Evolutionary conservation across 2,329 filamentous ascomycete genomes (phyloP).

Genomic region (Talaromyces sp.): DNA sequence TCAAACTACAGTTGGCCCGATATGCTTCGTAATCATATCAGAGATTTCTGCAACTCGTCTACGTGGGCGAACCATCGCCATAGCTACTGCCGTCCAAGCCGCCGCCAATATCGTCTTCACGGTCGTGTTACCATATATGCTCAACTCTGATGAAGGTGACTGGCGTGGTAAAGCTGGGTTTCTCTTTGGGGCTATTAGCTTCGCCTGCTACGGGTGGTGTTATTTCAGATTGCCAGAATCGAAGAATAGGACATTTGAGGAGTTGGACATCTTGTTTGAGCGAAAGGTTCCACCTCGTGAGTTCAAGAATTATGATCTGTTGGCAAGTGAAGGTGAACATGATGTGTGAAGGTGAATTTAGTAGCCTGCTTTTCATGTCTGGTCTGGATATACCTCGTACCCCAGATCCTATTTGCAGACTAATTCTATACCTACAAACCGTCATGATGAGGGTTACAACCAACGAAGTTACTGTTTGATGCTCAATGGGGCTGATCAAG

Average conservation of each 20-base stretch:
- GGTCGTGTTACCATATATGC: slow-evolving; percentile 17
- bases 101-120: slow-evolving; percentile 17
- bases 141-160: slow-evolving; percentile 26
- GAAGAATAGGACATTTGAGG: slow-evolving; percentile 36
- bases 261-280: slow-evolving; percentile 43
- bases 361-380: background rate
- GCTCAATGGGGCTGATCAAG: background rate
- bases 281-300: slow-evolving; percentile 34
- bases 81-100: slow-evolving; percentile 17
- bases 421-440: background rate
- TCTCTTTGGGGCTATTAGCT: slow-evolving; percentile 25
- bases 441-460: background rate
- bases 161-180: slow-evolving; percentile 31
- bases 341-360: background rate
- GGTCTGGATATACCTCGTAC: background rate
- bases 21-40: slow-evolving; percentile 23
- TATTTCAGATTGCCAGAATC: slow-evolving; percentile 38
- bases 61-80: slow-evolving; percentile 18
- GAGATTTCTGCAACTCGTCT: slow-evolving; percentile 19
- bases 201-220: slow-evolving; percentile 32
- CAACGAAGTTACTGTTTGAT: background rate
- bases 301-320: slow-evolving; percentile 23
- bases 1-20: slow-evolving; percentile 36
- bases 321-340: slow-evolving; percentile 4
- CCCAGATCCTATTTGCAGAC: background rate